Evolutionary conservation across 1,139 yeast species (phyloP), one percentile per base, ranked within the genome.

Genomic region (Nakaseomyces bracarensis): DNA sequence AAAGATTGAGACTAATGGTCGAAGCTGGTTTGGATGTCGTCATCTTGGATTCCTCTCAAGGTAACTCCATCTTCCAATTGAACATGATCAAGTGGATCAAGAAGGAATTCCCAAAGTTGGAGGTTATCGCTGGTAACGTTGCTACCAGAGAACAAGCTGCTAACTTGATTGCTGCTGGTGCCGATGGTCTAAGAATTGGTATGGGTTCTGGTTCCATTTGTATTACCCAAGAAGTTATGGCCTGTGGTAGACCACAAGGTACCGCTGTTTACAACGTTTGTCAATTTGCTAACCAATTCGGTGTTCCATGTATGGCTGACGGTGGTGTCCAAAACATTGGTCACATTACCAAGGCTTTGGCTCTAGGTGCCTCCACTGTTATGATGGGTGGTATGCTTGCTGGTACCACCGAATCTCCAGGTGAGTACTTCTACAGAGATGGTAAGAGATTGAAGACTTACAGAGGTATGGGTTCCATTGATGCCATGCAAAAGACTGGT

Each of bases 351-450:
- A 91, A 91, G 73, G 98, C 98, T 45, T 69, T 91, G 58, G 93
- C 97, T 49, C 74, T 91, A 49, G 99, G 99, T 67, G 96, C 99
- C 29, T 86, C 97, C 15, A 75, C 84, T 68, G 96, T 89, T 54
- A 91, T 91, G 99, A 93, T 91, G 98, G 99, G 99, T 64, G 95
- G 97, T 70, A 81, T 91, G 75, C 76, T 91, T 60, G 99, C 99
- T 49, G 99, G 98, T 71, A 91, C 98, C 48, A 69, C 93, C 48
- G 99, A 91, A 73, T 83, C 97, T 50, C 99, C 99, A 58, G 99
- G 99, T 69, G 89, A 85, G 58, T 91, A 89, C 72, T 91, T 85
- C 71, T 91, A 80, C 80, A 80, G 95, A 64, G 98, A 91, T 61
- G 98, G 99, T 64, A 82, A 93, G 74, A 83, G 99, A 70, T 79